phyloP scores from a whole-genome alignment of 164 flowering plant genomes.

The Chimonanthus salicifolius region DNA sequence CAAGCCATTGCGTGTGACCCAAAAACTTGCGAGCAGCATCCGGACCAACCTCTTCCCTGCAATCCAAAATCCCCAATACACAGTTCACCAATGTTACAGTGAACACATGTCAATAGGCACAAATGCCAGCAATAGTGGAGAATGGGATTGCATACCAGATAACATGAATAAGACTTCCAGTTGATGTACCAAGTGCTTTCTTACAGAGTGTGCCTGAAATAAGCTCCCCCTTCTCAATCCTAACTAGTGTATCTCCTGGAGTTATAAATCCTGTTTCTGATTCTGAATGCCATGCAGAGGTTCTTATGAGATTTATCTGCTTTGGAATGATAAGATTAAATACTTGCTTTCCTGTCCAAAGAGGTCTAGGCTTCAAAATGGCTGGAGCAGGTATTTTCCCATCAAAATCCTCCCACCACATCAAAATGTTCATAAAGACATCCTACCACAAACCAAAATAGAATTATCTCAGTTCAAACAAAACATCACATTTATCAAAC shows the following conservation, averaged over 20 bases:
- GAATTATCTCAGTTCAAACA: not conserved
- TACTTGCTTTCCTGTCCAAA: slow-evolving; percentile 99
- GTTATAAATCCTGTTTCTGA: slow-evolving; percentile 74
- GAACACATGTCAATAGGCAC: not conserved
- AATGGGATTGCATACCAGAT: slow-evolving; percentile 56
- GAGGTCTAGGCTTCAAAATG: slow-evolving; percentile 89
- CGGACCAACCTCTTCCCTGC: slow-evolving; percentile 99
- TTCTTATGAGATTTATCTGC: slow-evolving; percentile 86
- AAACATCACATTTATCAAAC: not conserved
- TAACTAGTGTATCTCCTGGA: slow-evolving; percentile 89
- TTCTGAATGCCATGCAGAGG: slow-evolving; percentile 89
- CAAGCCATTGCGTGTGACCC: slow-evolving; percentile 99
- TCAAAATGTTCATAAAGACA: slow-evolving; percentile 94
- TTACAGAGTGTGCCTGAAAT: slow-evolving; percentile 94
- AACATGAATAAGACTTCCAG: slow-evolving; percentile 98
- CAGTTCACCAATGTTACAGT: not conserved
- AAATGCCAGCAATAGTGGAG: not conserved
- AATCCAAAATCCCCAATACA: not conserved
- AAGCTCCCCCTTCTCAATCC: slow-evolving; percentile 91
- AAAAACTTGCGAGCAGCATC: slow-evolving; percentile 98
- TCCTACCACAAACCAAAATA: slow-evolving; percentile 45
- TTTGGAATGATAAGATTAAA: slow-evolving; percentile 95
- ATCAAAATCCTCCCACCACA: slow-evolving; percentile 99
- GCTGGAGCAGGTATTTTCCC: slow-evolving; percentile 97
- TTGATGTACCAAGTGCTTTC: slow-evolving; percentile 88